These are phyloP conservation scores for Suillus subaureus DNA, from an alignment of 768 basidiomycete genomes.

Conservation along the genomic window DNA sequence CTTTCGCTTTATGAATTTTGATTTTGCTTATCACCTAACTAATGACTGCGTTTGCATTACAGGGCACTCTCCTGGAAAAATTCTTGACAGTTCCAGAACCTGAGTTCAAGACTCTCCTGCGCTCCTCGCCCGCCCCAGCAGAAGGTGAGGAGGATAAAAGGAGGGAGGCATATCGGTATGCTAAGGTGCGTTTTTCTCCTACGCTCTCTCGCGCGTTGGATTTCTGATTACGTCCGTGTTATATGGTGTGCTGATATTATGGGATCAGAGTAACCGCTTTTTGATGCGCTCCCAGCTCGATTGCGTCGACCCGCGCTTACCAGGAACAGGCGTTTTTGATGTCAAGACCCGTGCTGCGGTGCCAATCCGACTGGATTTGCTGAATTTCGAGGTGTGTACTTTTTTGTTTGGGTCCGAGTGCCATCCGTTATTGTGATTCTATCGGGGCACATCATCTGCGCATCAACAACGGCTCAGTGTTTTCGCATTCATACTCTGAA, in stretches of 20 bases:
- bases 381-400: constrained; percentile 70
- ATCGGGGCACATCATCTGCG: neutral
- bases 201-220: constrained; percentile 44
- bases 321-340: constrained; percentile 92
- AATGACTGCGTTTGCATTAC: constrained; percentile 1
- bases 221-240: neutral
- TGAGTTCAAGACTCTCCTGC: constrained; percentile 63
- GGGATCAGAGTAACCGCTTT: constrained; percentile 47
- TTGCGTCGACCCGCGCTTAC: constrained; percentile 76
- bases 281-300: constrained; percentile 97
- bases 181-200: constrained; percentile 54
- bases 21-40: neutral
- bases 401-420: neutral
- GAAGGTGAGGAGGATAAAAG: constrained; percentile 37
- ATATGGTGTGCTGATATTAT: neutral
- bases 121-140: constrained; percentile 29
- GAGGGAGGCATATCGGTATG: constrained; percentile 84
- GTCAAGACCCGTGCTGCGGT: constrained; percentile 92
- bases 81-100: constrained; percentile 69
- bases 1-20: neutral
- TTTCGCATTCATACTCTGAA: neutral
- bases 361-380: constrained; percentile 79
- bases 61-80: constrained; percentile 92
- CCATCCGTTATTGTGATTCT: neutral
- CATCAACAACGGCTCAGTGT: neutral